Percentiles rank a stretch among this genome's conserved stretches.
phyloP scores from a whole-genome alignment of 495 filamentous ascomycete genomes.

The Tuber aestivum region DNA sequence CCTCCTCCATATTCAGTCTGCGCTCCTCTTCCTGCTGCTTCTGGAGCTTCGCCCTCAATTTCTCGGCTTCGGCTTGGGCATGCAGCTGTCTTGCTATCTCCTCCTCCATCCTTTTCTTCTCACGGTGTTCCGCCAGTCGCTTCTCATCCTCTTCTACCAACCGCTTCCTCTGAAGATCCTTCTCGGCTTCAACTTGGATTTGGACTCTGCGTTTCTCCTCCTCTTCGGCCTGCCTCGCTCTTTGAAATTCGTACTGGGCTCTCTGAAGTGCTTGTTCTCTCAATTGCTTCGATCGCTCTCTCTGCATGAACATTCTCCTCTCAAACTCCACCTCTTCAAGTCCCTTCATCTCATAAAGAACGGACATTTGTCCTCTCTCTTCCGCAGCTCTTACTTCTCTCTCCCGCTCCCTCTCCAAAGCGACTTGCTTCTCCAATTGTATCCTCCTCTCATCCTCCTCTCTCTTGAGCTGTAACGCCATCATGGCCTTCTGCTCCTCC shows the following conservation, averaged over 20 bases:
- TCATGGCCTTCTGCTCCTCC: conserved; percentile 20
- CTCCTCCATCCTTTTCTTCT: conserved; percentile 11
- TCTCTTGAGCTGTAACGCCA: conserved; percentile 12
- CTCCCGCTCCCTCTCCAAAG: conserved; percentile 8
- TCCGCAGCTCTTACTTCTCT: conserved; percentile 5
- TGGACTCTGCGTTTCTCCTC: conserved; percentile 11
- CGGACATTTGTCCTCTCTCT: conserved; percentile 3
- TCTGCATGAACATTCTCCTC: conserved; percentile 5
- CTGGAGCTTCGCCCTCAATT: conserved; percentile 45
- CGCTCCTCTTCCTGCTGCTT: conserved; percentile 38
- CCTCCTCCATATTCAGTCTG: conserved; percentile 8
- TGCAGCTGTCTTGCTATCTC: not conserved
- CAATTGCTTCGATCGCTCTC: conserved; percentile 8
- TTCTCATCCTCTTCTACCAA: conserved; percentile 18
- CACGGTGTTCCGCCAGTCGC: not conserved
- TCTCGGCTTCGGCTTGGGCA: conserved; percentile 41
- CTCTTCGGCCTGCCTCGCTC: conserved; percentile 1
- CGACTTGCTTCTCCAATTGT: conserved; percentile 7
- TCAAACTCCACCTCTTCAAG: conserved; percentile 7
- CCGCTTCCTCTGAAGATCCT: conserved; percentile 5
- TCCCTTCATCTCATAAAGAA: conserved; percentile 5
- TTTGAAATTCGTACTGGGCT: conserved; percentile 8
- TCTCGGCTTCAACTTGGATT: conserved; percentile 17
- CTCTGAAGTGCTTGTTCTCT: conserved; percentile 16
- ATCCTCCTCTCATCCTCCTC: conserved; percentile 17